Base-by-base conservation (phyloP, 306 rosid genomes). In the Prosopis cineraria region DNA sequence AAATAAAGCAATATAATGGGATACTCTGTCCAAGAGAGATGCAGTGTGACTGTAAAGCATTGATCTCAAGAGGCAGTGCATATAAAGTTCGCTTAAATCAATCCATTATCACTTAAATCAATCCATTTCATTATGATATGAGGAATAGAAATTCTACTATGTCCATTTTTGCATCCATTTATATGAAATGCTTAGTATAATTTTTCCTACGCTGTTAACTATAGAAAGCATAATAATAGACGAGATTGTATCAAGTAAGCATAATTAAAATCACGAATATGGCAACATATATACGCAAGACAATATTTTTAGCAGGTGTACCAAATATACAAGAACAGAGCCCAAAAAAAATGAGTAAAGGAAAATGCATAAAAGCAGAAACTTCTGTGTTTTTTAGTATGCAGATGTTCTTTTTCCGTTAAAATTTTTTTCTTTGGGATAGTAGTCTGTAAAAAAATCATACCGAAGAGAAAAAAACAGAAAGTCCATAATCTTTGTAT, bases 251-350 rank as follows among this genome's bases (percentile, higher is more conserved):
- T 30, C 44, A 65, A 48, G 67, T 30, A 40, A 73, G 58, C 68
- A 53, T 40, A 59, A 65, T 55, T 55, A 80, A 70, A 55, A 31
- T 27, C 41, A 73, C 17, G 70, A 73, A 52, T 20, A 47, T 58
- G 55, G 47, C 75, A 59, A 19, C 58, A 64, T 65, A 47, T n/a
- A 4, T 29, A 31, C 7, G 33, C 58, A 63, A 60, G 19, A 41
- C 64, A 22, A 41, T 22, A 33, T 75, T 40, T 45, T 22, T 30
- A 45, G 37, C 67, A 10, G 9, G 72, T 59, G n/a, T 8, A 69
- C 48, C 75, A 74, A 68, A 43, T 63, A 25, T 56, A 27, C 34
- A 56, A 25, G 34, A 56, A 27, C 34, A 3, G 13, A 52, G 59
- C 1, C 10, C 48, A 13, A 43, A 43, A 43, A 5, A 43, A 50